Evolutionary conservation across 352 stramenopile genomes (phyloP), one percentile per base, ranked within the genome.

Genomic region (Phytophthora pseudosyringae): DNA sequence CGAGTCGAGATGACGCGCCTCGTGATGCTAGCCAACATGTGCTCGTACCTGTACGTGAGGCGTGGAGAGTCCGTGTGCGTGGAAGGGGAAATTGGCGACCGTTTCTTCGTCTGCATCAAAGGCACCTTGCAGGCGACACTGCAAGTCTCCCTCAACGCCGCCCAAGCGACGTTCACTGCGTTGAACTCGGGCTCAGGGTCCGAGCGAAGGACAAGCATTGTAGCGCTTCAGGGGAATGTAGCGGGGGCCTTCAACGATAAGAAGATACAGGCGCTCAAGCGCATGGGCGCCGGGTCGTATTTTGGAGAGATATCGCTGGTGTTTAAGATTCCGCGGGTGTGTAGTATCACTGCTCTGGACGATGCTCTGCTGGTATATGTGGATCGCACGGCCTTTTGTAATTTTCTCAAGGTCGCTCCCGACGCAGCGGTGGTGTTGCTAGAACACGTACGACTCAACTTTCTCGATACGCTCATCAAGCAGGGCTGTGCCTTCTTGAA

Each of bases 301-400:
- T 92, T 92, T 65, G 81, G 83, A 26, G 83, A 92, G 40, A 92
- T 89, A 59, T 89, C 81, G 46, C 67, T 92, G 4, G 61, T 92
- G 18, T 87, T 88, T 61, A 83, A 83, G 49, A 81, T 90, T 49
- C 79, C 79, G n/a, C 81, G 81, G 12, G 78, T 89, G 35, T 85
- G 77, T 13, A 89, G 71, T 44, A 81, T 92, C 48, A 83, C 76
- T 7, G 81, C 81, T n/a, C 33, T 86, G 28, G 74, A 83, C 26
- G 77, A 89, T 57, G 81, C 79, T 38, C 56, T 92, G 13, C 69
- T 92, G 13, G 76, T 92, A 29, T 90, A 84, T 59, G 86, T 92
- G 38, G 81, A 92, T 36, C 77, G 80, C 13, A 65, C 79, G 3
- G 73, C 77, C 8, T 92, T 92, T 51, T 86, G 77, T 54, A 92